Conservation (phyloP, 345 rosid species). For the Moricandia arvensis region DNA sequence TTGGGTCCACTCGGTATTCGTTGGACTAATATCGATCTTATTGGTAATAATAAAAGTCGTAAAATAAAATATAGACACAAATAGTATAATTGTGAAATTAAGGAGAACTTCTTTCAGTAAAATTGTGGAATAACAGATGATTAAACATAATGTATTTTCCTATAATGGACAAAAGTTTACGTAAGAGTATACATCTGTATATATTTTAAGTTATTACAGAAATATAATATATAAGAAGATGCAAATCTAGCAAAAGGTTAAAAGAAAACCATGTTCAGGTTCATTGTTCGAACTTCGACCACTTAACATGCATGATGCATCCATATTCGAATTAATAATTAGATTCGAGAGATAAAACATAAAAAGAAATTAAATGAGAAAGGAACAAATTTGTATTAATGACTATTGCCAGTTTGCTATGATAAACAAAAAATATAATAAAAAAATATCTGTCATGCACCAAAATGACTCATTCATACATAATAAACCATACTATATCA, state of each 20-base stretch:
- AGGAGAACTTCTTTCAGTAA: no score
- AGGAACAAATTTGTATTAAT: conserved; percentile 5
- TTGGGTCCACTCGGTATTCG: conserved; percentile 2
- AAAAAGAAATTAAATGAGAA: not conserved
- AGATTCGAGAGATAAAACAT: not conserved
- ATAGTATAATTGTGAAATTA: no score
- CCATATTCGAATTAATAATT: not conserved
- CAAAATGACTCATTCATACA: conserved; percentile 35
- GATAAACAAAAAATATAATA: not conserved
- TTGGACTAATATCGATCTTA: not conserved
- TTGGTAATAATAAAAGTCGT: not conserved
- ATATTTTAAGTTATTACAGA: not conserved
- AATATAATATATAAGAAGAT: not conserved
- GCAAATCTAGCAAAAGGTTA: not conserved
- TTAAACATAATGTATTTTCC: not conserved
- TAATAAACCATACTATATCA: conserved; percentile 30
- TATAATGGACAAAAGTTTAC: not conserved
- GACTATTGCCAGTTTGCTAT: not conserved
- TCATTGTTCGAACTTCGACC: conserved; percentile 30
- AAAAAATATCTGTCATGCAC: conserved; percentile 37
- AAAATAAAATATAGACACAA: not conserved
- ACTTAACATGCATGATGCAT: conserved; percentile 26
- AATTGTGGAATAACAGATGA: no score
- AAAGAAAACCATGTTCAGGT: conserved; percentile 24
- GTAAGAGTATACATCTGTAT: not conserved